A percentile compares a stretch with the other conserved stretches of the same genome.
Conservation (phyloP, 2,329 filamentous ascomycete species). For the Penicillium concentricum region DNA sequence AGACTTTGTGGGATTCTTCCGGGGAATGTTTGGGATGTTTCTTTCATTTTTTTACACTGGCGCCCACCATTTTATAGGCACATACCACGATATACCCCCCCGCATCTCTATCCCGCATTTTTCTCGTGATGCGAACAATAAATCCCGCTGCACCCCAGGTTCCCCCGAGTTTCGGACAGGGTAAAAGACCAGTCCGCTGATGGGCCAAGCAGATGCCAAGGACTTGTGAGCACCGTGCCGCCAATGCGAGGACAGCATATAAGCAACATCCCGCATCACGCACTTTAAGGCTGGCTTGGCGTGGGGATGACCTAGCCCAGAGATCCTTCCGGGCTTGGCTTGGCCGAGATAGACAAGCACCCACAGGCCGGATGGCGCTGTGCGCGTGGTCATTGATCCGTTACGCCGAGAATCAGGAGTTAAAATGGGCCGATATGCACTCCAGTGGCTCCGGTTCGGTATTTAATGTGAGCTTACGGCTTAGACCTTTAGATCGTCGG, state of each 20-base stretch:
- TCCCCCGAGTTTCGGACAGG: slow-evolving; percentile 9
- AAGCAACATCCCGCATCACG: slow-evolving; percentile 5
- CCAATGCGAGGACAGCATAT: slow-evolving; percentile 13
- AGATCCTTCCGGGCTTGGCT: slow-evolving; percentile 16
- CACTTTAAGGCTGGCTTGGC: slow-evolving; percentile 14
- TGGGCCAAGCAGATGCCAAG: slow-evolving; percentile 27
- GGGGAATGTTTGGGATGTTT: not conserved
- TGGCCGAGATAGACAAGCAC: not conserved
- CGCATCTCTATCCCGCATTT: slow-evolving; percentile 15
- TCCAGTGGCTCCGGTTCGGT: not conserved
- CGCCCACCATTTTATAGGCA: slow-evolving; percentile 13
- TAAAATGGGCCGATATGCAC: not conserved
- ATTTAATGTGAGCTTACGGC: not conserved
- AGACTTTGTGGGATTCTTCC: not conserved
- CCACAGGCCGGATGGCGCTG: slow-evolving; percentile 3
- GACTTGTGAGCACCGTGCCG: slow-evolving; percentile 14
- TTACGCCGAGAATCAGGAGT: not conserved
- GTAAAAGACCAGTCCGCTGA: slow-evolving; percentile 15
- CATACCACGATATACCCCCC: slow-evolving; percentile 1
- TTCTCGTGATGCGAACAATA: slow-evolving; percentile 4
- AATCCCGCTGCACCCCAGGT: slow-evolving; percentile 7
- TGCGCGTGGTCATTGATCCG: slow-evolving; percentile 7
- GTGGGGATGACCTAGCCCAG: slow-evolving; percentile 6
- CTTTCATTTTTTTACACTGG: not conserved
- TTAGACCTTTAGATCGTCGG: not conserved